These are phyloP conservation scores for Coemansia sp. DNA, from an alignment of 192 early-diverging fungal genomes.

Conservation along the genomic window DNA sequence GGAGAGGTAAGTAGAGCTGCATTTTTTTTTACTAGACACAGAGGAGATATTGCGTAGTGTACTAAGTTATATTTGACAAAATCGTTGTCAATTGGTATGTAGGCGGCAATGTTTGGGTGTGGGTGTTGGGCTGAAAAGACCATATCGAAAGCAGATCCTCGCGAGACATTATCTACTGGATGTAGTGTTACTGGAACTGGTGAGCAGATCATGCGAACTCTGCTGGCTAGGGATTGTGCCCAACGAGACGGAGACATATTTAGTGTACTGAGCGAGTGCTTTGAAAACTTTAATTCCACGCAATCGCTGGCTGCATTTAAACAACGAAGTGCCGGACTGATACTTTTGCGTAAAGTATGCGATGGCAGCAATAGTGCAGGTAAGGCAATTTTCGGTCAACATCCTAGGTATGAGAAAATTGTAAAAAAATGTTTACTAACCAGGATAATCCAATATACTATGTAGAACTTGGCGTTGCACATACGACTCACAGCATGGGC, in stretches of 20 bases:
- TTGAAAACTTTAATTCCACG: slow-evolving; percentile 15
- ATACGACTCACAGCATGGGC: slow-evolving; percentile 78
- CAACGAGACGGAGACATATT: slow-evolving; percentile 30
- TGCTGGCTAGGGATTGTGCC: slow-evolving; percentile 66
- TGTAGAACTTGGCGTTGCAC: slow-evolving; percentile 69
- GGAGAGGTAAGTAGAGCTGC: slow-evolving; percentile 65
- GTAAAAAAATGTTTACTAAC: background rate
- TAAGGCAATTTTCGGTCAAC: background rate
- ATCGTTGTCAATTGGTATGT: background rate
- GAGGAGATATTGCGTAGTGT: background rate
- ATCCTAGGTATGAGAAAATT: background rate
- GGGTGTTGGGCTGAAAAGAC: slow-evolving; percentile 79
- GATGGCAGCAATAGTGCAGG: slow-evolving; percentile 17
- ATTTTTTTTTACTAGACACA: too few species aligned
- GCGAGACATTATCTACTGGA: slow-evolving; percentile 34
- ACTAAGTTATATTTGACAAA: background rate
- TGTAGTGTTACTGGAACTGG: slow-evolving; percentile 76
- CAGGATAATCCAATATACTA: slow-evolving; percentile 8
- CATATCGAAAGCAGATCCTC: slow-evolving; percentile 12
- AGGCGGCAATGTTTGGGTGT: slow-evolving; percentile 82
- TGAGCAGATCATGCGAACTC: slow-evolving; percentile 82
- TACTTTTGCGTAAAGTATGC: slow-evolving; percentile 24
- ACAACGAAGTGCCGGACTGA: slow-evolving; percentile 24
- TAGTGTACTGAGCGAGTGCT: slow-evolving; percentile 17
- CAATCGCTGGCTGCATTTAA: slow-evolving; percentile 6